Base-by-base conservation (phyloP, 805 yeast genomes). In the Yueomyces sp. region DNA sequence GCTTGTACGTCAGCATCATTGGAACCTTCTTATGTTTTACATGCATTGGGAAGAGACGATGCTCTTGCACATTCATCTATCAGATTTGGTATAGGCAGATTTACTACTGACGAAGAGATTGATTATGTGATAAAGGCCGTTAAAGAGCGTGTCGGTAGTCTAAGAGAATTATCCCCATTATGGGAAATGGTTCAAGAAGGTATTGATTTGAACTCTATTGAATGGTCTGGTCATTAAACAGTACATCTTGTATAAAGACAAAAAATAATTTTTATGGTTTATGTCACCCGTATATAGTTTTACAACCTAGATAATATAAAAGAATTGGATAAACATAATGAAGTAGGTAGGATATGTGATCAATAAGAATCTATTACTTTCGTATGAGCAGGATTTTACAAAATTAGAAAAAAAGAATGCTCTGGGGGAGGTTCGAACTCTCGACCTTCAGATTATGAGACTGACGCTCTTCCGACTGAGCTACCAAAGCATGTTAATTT, bases 161-260 rank as follows among this genome's bases (percentile, higher is more conserved):
- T 92, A 60, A 78, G 98, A 66, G 90, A 87, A 58, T 72, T 92
- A 66, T 79, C 92, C 45, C 98, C 98, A 41, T 71, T 92, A 55
- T 92, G 97, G 97, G 98, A 92, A 69, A 88, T 92, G 97, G 95
- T 86, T 45, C 95, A 92, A 66, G 97, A 92, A 52, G 98, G 98
- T 52, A 90, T 92, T 56, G 98, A 92, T 60, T 71, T 92, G 62
- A 76, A 82, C 57, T 74, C 94, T 33, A 92, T 92, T 56, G 94
- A 92, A 68, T 92, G 98, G 98, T 85, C 95, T 47, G 97, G 96
- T 51, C 98, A 92, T 66, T 92, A 64, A 64, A 26, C 6, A n/a
- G 4, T 11, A 26, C 4, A 38, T 4, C 33, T 5, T n/a, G 7
- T 36, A 9, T 30, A 30, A 30, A 30, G 9, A 30, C 9, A 9